Base-by-base conservation (phyloP, 331 rosid genomes). In the Acacia pycnantha region DNA sequence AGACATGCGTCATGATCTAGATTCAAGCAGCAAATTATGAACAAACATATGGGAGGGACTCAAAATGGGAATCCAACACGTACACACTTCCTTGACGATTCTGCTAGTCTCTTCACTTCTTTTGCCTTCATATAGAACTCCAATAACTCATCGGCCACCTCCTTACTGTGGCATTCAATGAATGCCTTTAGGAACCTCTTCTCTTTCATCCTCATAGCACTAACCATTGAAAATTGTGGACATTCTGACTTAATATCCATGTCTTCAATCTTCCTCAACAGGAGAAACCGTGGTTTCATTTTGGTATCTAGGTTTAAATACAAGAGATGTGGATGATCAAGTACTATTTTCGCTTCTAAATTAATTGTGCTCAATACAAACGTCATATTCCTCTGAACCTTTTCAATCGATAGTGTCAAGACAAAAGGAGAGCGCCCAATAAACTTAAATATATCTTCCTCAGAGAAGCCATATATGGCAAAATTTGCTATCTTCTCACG, bases 371-470 rank as follows among this genome's bases (percentile, higher is more conserved):
- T 90, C 70, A 94, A 41, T 59, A 94, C 31, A 82, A 94, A 94
- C 73, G 94, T 88, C 97, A 94, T 91, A 76, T 90, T 91, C 94
- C 97, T 92, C 81, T 90, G 95, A 84, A 91, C 97, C 89, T 92
- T 94, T 29, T 92, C 97, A 16, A 89, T 85, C 1, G 97, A 94
- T 15, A 93, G 79, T 67, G 94, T 89, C 81, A 92, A 73, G 48
- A 84, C 18, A 76, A 85, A 51, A 62, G 95, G 97, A 70, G 89
- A 82, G 68, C 81, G 84, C 65, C 95, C 94, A 27, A 91, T 14
- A 71, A 91, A 78, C 22, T 79, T 22, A 44, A 92, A 86, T 69
- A 88, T 54, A 85, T 94, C 97, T 33, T 89, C 93, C 5, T 91
- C 91, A 2, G 91, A 83, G 16, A 91, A 83, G 15, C 98, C 98